These are phyloP conservation scores for Nemania bipapillata DNA, from an alignment of 2,329 filamentous ascomycete genomes.

Conservation along the genomic window DNA sequence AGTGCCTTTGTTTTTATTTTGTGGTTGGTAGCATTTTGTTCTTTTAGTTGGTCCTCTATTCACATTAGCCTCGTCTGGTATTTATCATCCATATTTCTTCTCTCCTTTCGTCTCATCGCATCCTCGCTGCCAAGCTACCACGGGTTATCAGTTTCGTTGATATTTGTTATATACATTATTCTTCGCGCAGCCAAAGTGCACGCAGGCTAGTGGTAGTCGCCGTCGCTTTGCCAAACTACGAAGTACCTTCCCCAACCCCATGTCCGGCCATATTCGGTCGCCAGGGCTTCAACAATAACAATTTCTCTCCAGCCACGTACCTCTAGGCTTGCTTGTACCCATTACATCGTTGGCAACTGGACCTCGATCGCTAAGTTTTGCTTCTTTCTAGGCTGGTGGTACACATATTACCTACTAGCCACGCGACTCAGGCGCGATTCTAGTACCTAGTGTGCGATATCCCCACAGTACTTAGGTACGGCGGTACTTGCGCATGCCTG, in stretches of 20 bases:
- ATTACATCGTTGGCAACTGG: slow-evolving; percentile 27
- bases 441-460: background rate
- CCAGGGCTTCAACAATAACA: slow-evolving; percentile 14
- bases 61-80: background rate
- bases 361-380: background rate
- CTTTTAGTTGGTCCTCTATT: background rate
- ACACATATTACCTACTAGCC: background rate
- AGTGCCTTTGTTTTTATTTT: slow-evolving; percentile 1
- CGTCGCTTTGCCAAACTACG: slow-evolving; percentile 11
- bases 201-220: background rate
- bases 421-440: slow-evolving; percentile 16
- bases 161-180: background rate
- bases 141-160: background rate
- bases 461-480: background rate
- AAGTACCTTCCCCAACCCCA: slow-evolving; percentile 26
- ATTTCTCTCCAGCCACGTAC: slow-evolving; percentile 8
- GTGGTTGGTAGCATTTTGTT: background rate
- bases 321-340: background rate
- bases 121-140: background rate
- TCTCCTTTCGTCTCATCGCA: background rate
- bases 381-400: no score
- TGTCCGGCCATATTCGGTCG: slow-evolving; percentile 30
- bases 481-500: slow-evolving; percentile 19
- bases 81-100: background rate
- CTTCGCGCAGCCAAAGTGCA: background rate